Evolutionary conservation across 1,284 basidiomycete genomes (phyloP).

Genomic region (Wallemia ichthyophaga): DNA sequence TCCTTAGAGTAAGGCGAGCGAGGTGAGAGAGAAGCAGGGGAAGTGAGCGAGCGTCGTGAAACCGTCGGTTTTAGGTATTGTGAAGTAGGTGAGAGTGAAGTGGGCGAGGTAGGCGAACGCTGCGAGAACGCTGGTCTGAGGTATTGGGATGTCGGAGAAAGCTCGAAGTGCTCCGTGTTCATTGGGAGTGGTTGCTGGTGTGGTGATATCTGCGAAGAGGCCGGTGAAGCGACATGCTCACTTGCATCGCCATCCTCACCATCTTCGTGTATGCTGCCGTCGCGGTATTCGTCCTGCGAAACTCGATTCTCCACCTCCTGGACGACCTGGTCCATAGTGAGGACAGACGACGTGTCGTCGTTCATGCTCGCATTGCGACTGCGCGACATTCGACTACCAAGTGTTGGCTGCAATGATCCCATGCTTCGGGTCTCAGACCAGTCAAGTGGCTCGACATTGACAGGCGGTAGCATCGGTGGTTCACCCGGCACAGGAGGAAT

Average conservation of each 20-base stretch:
- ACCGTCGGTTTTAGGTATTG: no score
- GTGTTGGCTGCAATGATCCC: constrained; percentile 2
- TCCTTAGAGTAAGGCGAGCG: background rate
- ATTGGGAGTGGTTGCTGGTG: background rate
- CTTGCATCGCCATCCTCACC: constrained; percentile 18
- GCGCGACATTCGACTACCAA: constrained; percentile 28
- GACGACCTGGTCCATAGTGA: constrained; percentile 94
- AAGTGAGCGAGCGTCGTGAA: no score
- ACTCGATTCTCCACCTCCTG: constrained; percentile 65
- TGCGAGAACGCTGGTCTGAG: background rate
- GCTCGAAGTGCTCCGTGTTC: no score
- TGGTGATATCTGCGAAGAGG: background rate
- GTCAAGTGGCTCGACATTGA: background rate
- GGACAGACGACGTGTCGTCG: constrained; percentile 61
- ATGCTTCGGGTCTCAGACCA: background rate
- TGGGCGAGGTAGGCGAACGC: background rate
- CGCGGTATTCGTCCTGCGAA: constrained; percentile 22
- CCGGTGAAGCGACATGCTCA: constrained; percentile 1
- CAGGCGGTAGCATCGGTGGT: background rate
- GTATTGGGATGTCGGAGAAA: background rate
- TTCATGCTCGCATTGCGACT: constrained; percentile 51
- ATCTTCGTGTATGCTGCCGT: constrained; percentile 12
- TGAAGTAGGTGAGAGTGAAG: background rate
- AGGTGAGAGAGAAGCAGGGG: background rate
- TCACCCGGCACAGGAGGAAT: background rate